Conservation (phyloP, 257 asterid species). For the Mentha longifolia region DNA sequence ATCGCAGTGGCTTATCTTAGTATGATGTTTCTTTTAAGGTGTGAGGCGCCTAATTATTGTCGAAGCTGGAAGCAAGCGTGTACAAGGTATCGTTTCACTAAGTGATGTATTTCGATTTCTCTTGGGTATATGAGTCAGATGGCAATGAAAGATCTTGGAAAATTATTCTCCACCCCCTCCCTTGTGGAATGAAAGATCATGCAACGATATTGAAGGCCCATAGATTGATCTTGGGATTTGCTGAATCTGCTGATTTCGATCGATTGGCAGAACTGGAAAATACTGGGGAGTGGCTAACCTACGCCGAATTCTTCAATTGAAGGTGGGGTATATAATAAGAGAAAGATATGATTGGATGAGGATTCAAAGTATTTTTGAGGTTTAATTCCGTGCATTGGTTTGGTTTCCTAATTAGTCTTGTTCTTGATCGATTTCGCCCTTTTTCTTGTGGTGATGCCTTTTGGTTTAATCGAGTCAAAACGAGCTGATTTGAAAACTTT, state of each 20-base stretch:
- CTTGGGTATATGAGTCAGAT: slow-evolving; percentile 50
- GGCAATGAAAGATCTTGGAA: slow-evolving; percentile 19
- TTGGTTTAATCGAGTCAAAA: slow-evolving; percentile 11
- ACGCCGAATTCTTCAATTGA: slow-evolving; percentile 20
- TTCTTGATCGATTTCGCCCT: slow-evolving; percentile 29
- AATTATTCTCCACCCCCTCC: slow-evolving; percentile 40
- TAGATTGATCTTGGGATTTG: slow-evolving; percentile 33
- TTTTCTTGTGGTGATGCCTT: slow-evolving; percentile 33
- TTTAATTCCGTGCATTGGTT: slow-evolving; percentile 19
- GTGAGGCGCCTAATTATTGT: slow-evolving; percentile 82
- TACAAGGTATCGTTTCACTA: slow-evolving; percentile 77
- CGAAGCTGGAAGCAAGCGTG: slow-evolving; percentile 97
- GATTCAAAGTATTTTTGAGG: slow-evolving; percentile 19
- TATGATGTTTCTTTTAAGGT: slow-evolving; percentile 45
- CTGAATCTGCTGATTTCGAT: slow-evolving; percentile 29
- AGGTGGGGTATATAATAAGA: slow-evolving; percentile 32
- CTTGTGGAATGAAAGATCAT: slow-evolving; percentile 34
- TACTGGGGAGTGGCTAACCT: slow-evolving; percentile 23
- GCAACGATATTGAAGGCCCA: slow-evolving; percentile 31
- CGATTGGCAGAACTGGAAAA: slow-evolving; percentile 15
- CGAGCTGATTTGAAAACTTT: background rate
- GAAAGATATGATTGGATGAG: slow-evolving; percentile 26
- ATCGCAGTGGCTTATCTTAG: background rate
- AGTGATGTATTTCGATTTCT: slow-evolving; percentile 80
- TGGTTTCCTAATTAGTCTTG: slow-evolving; percentile 29